A percentile compares a stretch with the other conserved stretches of the same genome.
Conservation (phyloP, 108 stramenopile species). For the Fistulifera solaris region DNA sequence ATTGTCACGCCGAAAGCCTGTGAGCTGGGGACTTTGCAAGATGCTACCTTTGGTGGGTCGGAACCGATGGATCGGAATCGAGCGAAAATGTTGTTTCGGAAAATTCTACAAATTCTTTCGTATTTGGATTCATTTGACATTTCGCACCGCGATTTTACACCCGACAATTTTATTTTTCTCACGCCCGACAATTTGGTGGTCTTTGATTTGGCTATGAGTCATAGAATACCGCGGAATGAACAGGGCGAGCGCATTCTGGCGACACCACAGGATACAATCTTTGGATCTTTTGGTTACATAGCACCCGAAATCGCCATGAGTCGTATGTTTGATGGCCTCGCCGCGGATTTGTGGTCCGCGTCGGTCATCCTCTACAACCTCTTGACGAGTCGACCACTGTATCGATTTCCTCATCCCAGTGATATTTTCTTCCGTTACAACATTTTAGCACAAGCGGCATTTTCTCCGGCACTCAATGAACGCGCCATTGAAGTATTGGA, state of each 20-base stretch:
- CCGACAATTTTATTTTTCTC: slow-evolving; percentile 58
- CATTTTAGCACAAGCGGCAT: slow-evolving; percentile 24
- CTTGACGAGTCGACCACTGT: slow-evolving; percentile 46
- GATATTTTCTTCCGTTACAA: slow-evolving; percentile 30
- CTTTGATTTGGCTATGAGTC: slow-evolving; percentile 71
- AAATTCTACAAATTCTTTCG: slow-evolving; percentile 36
- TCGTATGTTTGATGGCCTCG: slow-evolving; percentile 50
- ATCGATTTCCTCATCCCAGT: slow-evolving; percentile 11
- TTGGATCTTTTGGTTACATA: slow-evolving; percentile 51
- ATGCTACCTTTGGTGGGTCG: background rate
- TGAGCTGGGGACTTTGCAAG: background rate
- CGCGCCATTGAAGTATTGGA: slow-evolving; percentile 23
- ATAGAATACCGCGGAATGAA: slow-evolving; percentile 36
- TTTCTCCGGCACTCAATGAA: slow-evolving; percentile 24
- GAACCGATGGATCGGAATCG: background rate
- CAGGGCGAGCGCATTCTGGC: background rate
- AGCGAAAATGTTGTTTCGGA: slow-evolving; percentile 22
- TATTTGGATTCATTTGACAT: slow-evolving; percentile 30
- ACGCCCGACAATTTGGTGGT: slow-evolving; percentile 27
- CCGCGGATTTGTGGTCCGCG: slow-evolving; percentile 74
- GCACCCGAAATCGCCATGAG: slow-evolving; percentile 48
- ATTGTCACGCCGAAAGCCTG: slow-evolving; percentile 38
- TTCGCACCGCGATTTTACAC: slow-evolving; percentile 54
- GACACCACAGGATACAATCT: background rate
- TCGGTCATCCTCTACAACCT: slow-evolving; percentile 79